Conservation (phyloP, 306 rosid species). For the Dryas alaskensis region DNA sequence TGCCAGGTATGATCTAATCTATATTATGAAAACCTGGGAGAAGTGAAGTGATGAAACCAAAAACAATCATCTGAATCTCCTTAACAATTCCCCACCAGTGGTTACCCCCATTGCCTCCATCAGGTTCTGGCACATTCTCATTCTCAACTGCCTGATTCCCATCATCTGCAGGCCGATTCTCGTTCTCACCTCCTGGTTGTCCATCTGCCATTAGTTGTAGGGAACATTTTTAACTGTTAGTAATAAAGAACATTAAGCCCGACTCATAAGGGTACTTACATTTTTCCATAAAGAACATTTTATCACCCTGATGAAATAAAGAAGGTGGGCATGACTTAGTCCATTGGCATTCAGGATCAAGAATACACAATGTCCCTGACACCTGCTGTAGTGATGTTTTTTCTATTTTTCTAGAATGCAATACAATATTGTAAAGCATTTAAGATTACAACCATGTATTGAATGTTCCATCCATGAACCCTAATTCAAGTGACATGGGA, state of each 20-base stretch:
- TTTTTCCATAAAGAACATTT: not conserved
- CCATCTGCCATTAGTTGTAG: constrained; percentile 46
- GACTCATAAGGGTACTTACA: not conserved
- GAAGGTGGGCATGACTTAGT: not conserved
- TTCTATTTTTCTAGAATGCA: not conserved
- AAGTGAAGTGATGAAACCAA: constrained; percentile 89
- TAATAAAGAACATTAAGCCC: not conserved
- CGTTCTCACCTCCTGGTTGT: constrained; percentile 53
- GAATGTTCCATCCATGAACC: not conserved
- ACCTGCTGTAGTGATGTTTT: no score
- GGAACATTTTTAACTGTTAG: not conserved
- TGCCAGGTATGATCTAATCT: constrained; percentile 42
- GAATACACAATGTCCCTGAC: not conserved
- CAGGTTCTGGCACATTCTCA: constrained; percentile 60
- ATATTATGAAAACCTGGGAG: constrained; percentile 95
- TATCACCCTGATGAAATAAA: not conserved
- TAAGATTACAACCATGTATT: not conserved
- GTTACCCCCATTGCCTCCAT: constrained; percentile 59
- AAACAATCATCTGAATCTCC: constrained; percentile 93
- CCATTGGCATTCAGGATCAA: not conserved
- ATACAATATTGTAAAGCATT: not conserved
- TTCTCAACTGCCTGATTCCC: constrained; percentile 48
- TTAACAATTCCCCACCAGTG: constrained; percentile 92
- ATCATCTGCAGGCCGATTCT: constrained; percentile 50
- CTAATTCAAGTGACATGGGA: not conserved